Evolutionary conservation across 2,329 filamentous ascomycete genomes (phyloP).

Genomic region (Arthrinium phaeospermum): DNA sequence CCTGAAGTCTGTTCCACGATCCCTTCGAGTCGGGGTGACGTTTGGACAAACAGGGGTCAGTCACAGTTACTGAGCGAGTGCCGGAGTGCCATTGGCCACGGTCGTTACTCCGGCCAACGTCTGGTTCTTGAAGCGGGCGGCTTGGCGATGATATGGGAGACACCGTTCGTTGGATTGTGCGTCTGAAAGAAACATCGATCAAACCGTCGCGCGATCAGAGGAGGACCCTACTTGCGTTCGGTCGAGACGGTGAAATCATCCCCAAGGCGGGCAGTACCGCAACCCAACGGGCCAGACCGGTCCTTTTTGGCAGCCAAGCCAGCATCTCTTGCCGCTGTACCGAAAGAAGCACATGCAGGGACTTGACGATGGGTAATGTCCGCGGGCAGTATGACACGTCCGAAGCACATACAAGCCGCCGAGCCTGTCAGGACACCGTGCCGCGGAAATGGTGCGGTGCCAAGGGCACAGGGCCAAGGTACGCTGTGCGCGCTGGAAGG

Average conservation of each 20-base stretch:
- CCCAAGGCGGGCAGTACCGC: too few relatives aligned
- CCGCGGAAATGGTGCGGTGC: too few relatives aligned
- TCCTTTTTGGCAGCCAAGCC: too few relatives aligned
- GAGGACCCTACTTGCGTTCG: too few relatives aligned
- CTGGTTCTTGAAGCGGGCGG: not conserved
- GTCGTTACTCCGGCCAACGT: not conserved
- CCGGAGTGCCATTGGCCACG: not conserved
- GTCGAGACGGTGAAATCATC: too few relatives aligned
- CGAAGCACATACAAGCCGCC: not conserved
- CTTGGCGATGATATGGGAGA: not conserved
- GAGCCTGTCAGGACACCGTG: too few relatives aligned
- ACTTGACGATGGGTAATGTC: not conserved
- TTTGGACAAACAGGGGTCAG: not conserved
- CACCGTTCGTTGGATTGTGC: too few relatives aligned
- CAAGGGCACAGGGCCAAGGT: too few relatives aligned
- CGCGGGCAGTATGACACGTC: not conserved
- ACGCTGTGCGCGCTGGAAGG: too few relatives aligned
- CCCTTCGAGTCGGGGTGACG: not conserved
- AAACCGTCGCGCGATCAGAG: too few relatives aligned
- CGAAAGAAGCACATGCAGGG: not conserved
- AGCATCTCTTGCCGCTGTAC: not conserved
- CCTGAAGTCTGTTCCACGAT: not conserved
- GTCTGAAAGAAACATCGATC: too few relatives aligned
- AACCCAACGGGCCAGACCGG: too few relatives aligned
- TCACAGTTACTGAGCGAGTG: not conserved